Conservation (phyloP, 2,329 filamentous ascomycete species). For the Diaporthe amygdali region DNA sequence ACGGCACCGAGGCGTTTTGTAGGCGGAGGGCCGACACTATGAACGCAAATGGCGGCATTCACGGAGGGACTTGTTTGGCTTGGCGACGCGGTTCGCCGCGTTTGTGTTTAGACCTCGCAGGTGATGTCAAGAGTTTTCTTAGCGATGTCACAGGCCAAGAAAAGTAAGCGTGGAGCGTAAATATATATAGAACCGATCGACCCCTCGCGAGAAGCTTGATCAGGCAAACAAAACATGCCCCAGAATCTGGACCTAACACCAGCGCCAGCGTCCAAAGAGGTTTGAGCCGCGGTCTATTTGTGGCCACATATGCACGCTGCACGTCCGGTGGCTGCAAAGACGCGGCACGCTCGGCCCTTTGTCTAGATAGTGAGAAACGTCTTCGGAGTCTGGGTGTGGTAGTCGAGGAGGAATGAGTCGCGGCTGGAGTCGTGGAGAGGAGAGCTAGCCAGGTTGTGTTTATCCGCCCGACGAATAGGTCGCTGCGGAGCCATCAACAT, state of each 20-base stretch:
- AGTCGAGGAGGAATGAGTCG: constrained; percentile 5
- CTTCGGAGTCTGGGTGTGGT: not conserved
- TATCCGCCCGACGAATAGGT: constrained; percentile 9
- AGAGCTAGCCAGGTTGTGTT: constrained; percentile 11
- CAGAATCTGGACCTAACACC: no score
- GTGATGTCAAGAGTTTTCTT: not conserved
- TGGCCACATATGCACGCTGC: not conserved
- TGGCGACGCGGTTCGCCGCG: not conserved
- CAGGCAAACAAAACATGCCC: not conserved
- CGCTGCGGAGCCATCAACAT: not conserved
- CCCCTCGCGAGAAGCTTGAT: not conserved
- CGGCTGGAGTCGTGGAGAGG: not conserved
- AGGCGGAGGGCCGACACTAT: not conserved
- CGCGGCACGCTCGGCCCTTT: not conserved
- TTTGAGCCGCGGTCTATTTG: not conserved
- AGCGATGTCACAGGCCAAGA: not conserved
- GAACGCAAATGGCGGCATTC: not conserved
- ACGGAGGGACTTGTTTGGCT: not conserved
- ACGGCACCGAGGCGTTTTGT: not conserved
- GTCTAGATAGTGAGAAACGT: not conserved
- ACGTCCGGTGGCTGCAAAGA: not conserved
- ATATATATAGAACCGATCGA: not conserved
- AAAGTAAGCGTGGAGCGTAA: not conserved
- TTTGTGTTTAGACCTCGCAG: not conserved
- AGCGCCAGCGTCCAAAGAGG: not conserved